Evolutionary conservation across 2,329 filamentous ascomycete species (phyloP), one percentile per base, ranked within the genome.

Genomic region (Neonectria neomacrospora): DNA sequence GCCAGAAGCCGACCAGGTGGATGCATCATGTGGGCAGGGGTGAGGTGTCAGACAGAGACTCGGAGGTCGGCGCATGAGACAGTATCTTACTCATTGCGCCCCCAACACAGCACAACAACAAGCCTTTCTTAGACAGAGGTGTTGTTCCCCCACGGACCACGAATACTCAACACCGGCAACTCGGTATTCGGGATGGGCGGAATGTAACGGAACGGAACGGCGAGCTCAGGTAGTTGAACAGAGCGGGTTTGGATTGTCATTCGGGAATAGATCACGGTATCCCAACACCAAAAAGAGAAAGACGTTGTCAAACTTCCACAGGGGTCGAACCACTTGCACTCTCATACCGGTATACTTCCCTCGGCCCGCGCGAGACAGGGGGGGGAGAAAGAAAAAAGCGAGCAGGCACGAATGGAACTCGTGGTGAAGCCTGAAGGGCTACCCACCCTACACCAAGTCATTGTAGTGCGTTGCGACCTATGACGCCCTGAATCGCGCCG

Each of bases 1-100:
- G 44, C 20, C 52, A 54, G 51, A 23, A 48, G 58, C 44, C 58
- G 34, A 54, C 14, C 20, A 61, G 32, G 44, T 50, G 58, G 52
- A 48, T 48, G 37, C 9, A 41, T 41, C 9, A 20, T 41, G 56
- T 48, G 41, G 56, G 50, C 47, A 50, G 56, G 51, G 48, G 56
- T 54, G 48, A 26, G 34, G 34, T 37, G 34, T 37, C 34, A 37
- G 34, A 37, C 14, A n/a, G 14, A 37, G 34, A 8, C 34, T 37
- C 7, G 56, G 32, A 30, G 20, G 39, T 39, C 18, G 56, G 56
- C 48, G 56, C 48, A 34, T 53, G 37, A 37, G 56, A 53, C 50
- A 59, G 34, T 14, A 23, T 22, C 50, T 59, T 22, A 57, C 44
- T 50, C 37, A 10, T 50, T 50, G 28, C 18, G 26, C 26, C 42